Percentiles rank a stretch among this genome's conserved stretches.
These are phyloP conservation scores for Phytophthora citrophthora DNA, from an alignment of 352 stramenopile species.

Conservation along the genomic window DNA sequence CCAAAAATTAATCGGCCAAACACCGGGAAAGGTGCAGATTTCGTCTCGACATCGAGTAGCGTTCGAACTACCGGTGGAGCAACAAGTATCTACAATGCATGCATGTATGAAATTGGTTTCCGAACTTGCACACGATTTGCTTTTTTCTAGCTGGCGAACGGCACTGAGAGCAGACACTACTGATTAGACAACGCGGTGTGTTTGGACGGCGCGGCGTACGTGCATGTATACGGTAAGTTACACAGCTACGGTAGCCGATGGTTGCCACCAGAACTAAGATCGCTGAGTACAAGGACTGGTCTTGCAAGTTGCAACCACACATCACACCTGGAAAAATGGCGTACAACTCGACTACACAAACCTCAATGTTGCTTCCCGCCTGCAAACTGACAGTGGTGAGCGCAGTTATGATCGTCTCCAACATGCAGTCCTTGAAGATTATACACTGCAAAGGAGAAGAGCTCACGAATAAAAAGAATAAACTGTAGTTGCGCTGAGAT, in stretches of 20 bases:
- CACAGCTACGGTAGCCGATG: not conserved
- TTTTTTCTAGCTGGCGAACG: constrained; percentile 11
- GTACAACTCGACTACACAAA: constrained; percentile 19
- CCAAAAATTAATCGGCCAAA: not conserved
- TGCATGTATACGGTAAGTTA: not conserved
- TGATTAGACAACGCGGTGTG: constrained; percentile 3
- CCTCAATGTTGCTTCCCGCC: constrained; percentile 14
- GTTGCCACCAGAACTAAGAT: constrained; percentile 6
- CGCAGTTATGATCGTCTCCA: not conserved
- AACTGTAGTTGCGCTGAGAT: not conserved
- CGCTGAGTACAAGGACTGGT: constrained; percentile 5
- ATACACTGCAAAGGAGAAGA: not conserved
- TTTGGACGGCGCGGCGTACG: not conserved
- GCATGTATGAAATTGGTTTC: too few species aligned
- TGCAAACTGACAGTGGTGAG: constrained; percentile 1
- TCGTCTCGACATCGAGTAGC: not conserved
- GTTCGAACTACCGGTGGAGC: not conserved
- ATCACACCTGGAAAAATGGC: constrained; percentile 8
- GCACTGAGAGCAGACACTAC: constrained; percentile 5
- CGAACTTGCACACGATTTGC: not conserved
- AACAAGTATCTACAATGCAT: not conserved
- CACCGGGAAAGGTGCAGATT: not conserved
- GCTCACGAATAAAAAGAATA: not conserved
- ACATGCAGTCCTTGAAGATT: too few species aligned
- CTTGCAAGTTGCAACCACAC: constrained; percentile 17